Base-by-base conservation (phyloP, 2,329 filamentous ascomycete genomes). In the Calonectria pseudoturangicola region DNA sequence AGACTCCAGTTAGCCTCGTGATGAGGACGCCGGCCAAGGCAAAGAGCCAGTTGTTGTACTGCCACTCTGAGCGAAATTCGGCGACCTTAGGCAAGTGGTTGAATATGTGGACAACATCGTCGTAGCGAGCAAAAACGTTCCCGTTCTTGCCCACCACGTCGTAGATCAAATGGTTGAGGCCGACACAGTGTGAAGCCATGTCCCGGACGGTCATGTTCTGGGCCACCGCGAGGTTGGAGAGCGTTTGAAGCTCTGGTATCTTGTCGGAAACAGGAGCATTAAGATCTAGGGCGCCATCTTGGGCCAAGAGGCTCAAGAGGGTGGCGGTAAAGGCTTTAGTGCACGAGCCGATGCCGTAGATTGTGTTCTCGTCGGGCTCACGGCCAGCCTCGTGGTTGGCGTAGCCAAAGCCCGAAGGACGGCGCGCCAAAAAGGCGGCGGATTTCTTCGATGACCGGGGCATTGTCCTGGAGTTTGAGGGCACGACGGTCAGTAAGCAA, bases 41-140 rank as follows among this genome's bases (percentile, higher is more conserved):
- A 25, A 50, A 71, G 6, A 62, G 25, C 68, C 68, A 71, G 18
- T 66, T 71, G 43, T 62, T 66, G 45, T 71, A 71, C 39, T 21
- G 30, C 62, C 68, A 71, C n/a, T 71, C 63, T 1, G 62, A 27
- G n/a, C 43, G 47, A 43, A 71, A 71, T 4, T 62, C 43, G 18
- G 68, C 62, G 7, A 45, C 62, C 7, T 36, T 43, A 4, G 68
- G 68, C 21, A 71, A 7, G 12, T 62, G 21, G 33, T 71, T 71
- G 43, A 66, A 50, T 25, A 71, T 62, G 3, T 36, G 62, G 10
- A 60, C 15, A 15, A 71, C 27, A 15, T 71, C 62, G 7, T 62
- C 33, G n/a, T 45, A 33, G 12, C 10, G 21, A 1, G 54, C 43
- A 28, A 66, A 66, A 4, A 71, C 63, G 2, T 33, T 21, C 2